These are phyloP conservation scores for Exophiala xenobiotica DNA, from an alignment of 2,329 filamentous ascomycete genomes.

Conservation along the genomic window DNA sequence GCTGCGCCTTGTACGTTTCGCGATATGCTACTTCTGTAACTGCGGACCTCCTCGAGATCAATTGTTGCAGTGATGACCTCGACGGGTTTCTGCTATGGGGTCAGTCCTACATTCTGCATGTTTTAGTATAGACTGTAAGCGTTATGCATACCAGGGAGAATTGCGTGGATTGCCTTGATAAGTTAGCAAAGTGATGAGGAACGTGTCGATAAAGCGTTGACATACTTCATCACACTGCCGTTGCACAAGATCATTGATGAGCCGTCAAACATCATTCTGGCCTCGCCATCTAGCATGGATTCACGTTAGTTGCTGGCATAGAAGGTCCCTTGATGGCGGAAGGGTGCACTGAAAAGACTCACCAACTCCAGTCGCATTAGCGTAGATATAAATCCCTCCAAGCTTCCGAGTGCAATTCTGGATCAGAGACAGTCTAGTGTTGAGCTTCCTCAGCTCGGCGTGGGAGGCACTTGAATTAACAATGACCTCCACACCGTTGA, in stretches of 20 bases:
- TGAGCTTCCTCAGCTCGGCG: constrained; percentile 65
- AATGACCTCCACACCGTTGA: constrained; percentile 69
- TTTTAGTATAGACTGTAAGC: background rate
- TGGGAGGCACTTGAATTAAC: constrained; percentile 70
- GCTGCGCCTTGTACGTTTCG: constrained; percentile 38
- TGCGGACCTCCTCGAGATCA: constrained; percentile 68
- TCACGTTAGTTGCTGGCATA: constrained; percentile 62
- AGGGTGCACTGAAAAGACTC: constrained; percentile 4
- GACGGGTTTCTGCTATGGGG: constrained; percentile 46
- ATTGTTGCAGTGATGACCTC: constrained; percentile 66
- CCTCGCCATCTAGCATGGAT: constrained; percentile 28
- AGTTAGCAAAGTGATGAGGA: constrained; percentile 3
- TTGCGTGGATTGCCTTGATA: constrained; percentile 13
- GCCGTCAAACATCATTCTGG: constrained; percentile 26
- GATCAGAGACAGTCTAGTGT: constrained; percentile 64
- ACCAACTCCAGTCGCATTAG: constrained; percentile 53
- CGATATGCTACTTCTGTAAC: constrained; percentile 48
- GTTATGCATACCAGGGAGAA: constrained; percentile 11
- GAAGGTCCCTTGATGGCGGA: constrained; percentile 51
- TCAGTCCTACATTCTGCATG: no score
- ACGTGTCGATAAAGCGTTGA: background rate
- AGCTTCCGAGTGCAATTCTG: constrained; percentile 57
- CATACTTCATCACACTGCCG: constrained; percentile 30
- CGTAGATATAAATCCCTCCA: constrained; percentile 56
- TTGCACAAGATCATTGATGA: constrained; percentile 30